Evolutionary conservation across 441 rosid species (phyloP).

Genomic region (Geranium incanum): DNA sequence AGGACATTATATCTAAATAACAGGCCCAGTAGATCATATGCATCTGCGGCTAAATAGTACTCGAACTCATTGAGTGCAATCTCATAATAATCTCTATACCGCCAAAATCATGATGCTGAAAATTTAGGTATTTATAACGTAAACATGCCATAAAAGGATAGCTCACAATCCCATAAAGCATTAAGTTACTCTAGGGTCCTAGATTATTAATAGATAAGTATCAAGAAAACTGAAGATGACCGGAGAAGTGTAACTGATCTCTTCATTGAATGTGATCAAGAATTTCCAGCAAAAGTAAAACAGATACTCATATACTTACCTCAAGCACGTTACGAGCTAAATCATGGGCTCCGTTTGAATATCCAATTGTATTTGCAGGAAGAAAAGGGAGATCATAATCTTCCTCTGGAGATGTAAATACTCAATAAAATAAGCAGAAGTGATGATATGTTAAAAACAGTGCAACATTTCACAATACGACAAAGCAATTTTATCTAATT

Average conservation of each 20-base stretch:
- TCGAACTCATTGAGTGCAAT: background rate
- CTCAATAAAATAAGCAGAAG: background rate
- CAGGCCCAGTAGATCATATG: background rate
- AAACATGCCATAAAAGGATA: too few relatives aligned
- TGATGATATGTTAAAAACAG: background rate
- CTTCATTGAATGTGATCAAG: background rate
- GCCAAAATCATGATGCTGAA: background rate
- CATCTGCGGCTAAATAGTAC: too few relatives aligned
- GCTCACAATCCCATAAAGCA: too few relatives aligned
- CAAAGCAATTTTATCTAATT: background rate
- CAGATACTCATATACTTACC: conserved; percentile 28
- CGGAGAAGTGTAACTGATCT: background rate
- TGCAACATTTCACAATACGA: conserved; percentile 3
- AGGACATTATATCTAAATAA: too few relatives aligned
- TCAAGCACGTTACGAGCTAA: conserved; percentile 58
- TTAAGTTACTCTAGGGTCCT: background rate
- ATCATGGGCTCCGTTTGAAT: conserved; percentile 66
- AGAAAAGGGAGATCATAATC: conserved; percentile 42
- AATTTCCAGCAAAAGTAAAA: too few relatives aligned
- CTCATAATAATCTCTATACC: too few relatives aligned
- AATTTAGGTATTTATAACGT: too few relatives aligned
- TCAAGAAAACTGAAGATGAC: background rate
- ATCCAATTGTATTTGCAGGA: conserved; percentile 57
- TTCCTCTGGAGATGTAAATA: conserved; percentile 26
- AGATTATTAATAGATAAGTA: background rate